Base-by-base conservation (phyloP, 108 stramenopile species). In the Skeletonema potamos region DNA sequence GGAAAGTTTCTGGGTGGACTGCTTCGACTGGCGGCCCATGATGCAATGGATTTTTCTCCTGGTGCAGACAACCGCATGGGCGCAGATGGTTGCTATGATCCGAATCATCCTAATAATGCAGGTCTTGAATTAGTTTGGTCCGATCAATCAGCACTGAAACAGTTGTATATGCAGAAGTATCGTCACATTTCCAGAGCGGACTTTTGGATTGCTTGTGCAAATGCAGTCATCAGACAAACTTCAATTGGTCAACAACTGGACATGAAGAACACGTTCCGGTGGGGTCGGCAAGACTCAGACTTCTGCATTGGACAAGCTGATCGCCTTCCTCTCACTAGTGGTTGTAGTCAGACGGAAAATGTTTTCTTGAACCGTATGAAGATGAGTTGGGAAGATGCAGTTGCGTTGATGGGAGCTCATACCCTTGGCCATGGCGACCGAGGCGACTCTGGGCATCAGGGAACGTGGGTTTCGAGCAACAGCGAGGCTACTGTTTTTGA, bases 381-480 rank as follows among this genome's bases (percentile, higher is more conserved):
- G 34, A 54, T 80, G 13, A 61, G 22, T 6, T 80, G 79, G 79
- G 28, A 22, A n/a, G 79, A 80, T 70, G 79, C 74, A 51, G 89
- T 86, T 56, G 82, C 86, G 33, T 64, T 78, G 18, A 64, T 82
- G 59, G 76, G 81, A 12, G 76, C 66, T 27, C 76, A 82, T 58
- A 77, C 81, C 5, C 77, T 78, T 11, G 81, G 76, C 8, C 64
- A 70, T 24, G 72, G 72, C 36, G 32, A 66, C 10, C 4, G 17
- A 20, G 30, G 10, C 7, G 18, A 59, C 58, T 59, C 77, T 9
- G 79, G 79, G 17, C 79, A 81, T 51, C 74, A 81, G 17, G 79
- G 79, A 26, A 62, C 74, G 1, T 81, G 79, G 79, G 57, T 68
- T 28, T 11, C 7, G 7, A 61, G 20, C 22, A 54, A 57, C 24